phyloP scores from a whole-genome alignment of 108 stramenopile genomes.

The Nannochloropsis oceanica region DNA sequence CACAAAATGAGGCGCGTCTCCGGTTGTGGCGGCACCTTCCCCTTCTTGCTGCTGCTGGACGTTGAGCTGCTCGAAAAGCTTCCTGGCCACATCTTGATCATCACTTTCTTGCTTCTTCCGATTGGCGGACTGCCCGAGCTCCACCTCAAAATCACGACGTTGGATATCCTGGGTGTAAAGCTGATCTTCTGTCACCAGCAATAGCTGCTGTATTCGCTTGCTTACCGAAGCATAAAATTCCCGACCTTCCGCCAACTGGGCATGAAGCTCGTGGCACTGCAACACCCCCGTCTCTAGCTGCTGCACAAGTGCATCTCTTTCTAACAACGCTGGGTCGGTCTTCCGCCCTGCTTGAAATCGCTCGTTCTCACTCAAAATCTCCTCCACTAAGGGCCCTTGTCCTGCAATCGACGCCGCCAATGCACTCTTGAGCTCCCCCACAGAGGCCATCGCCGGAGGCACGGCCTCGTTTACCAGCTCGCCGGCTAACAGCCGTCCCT shows the following conservation, averaged over 20 bases:
- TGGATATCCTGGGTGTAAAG: constrained; percentile 12
- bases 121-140: background rate
- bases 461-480: background rate
- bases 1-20: background rate
- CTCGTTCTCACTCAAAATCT: constrained; percentile 4
- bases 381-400: constrained; percentile 7
- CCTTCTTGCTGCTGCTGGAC: background rate
- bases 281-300: constrained; percentile 5
- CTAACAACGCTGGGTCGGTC: constrained; percentile 1
- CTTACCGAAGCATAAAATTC: constrained; percentile 14
- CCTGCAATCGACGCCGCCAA: background rate
- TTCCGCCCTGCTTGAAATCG: constrained; percentile 8
- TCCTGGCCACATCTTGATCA: constrained; percentile 1
- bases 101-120: background rate
- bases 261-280: constrained; percentile 16
- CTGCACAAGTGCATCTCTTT: constrained; percentile 12
- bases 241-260: constrained; percentile 15
- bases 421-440: background rate
- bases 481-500: background rate
- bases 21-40: background rate
- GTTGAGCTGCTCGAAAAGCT: background rate
- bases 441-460: background rate
- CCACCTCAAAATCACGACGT: constrained; percentile 16
- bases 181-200: constrained; percentile 20
- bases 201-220: constrained; percentile 7